Percentiles rank a stretch among this genome's conserved stretches.
phyloP scores from a whole-genome alignment of 768 basidiomycete species.

The Lepiota brunneoincarnata region DNA sequence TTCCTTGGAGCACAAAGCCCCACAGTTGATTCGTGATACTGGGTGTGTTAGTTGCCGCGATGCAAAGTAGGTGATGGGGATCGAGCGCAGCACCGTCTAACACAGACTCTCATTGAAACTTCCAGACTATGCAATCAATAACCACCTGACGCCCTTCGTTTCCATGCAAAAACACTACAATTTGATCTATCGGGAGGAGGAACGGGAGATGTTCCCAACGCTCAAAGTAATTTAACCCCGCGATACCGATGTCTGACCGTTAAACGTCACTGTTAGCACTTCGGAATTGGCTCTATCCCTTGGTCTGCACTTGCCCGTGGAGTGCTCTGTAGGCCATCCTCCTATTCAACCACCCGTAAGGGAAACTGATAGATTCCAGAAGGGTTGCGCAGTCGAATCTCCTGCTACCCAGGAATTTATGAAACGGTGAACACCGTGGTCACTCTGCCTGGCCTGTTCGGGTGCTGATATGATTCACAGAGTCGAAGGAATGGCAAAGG shows the following conservation, averaged over 20 bases:
- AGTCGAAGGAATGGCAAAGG: constrained; percentile 54
- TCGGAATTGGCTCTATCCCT: constrained; percentile 54
- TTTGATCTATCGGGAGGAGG: constrained; percentile 62
- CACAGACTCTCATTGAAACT: not conserved
- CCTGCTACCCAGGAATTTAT: constrained; percentile 31
- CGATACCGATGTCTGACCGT: no score
- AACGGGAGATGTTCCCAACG: constrained; percentile 58
- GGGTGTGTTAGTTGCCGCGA: constrained; percentile 36
- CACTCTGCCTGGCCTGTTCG: not conserved
- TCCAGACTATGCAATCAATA: constrained; percentile 56
- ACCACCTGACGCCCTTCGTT: constrained; percentile 58
- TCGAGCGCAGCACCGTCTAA: no score
- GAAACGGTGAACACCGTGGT: constrained; percentile 27
- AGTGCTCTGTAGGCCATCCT: constrained; percentile 43
- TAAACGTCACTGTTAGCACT: constrained; percentile 28
- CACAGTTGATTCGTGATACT: not conserved
- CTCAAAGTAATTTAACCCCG: constrained; percentile 36
- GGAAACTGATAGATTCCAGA: constrained; percentile 29
- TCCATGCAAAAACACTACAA: constrained; percentile 69
- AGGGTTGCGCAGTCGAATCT: constrained; percentile 19
- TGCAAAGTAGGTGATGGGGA: constrained; percentile 43
- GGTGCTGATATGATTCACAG: constrained; percentile 20
- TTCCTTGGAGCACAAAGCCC: not conserved
- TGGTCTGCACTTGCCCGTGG: constrained; percentile 61
- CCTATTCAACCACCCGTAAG: constrained; percentile 36